Percentiles rank a stretch among this genome's conserved stretches.
phyloP scores from a whole-genome alignment of 2,329 filamentous ascomycete genomes.

The Cadophora malorum region DNA sequence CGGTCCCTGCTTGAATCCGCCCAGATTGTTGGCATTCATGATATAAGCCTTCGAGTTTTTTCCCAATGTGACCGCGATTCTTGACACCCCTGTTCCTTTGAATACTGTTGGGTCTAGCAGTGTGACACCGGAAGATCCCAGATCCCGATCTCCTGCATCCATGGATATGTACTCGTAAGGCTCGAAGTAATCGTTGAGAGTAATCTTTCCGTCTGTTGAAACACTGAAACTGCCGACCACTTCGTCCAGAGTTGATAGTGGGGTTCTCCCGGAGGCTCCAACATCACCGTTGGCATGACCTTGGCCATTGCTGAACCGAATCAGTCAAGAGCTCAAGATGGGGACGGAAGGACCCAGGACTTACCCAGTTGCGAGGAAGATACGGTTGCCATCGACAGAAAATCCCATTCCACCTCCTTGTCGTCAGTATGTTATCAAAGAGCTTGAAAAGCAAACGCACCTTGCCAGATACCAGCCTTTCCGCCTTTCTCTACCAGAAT shows the following conservation, averaged over 20 bases:
- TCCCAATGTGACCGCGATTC: slow-evolving; percentile 57
- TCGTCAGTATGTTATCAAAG: background rate
- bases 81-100: slow-evolving; percentile 51
- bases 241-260: slow-evolving; percentile 51
- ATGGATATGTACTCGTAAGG: slow-evolving; percentile 58
- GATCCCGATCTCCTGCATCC: slow-evolving; percentile 57
- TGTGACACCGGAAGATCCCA: slow-evolving; percentile 52
- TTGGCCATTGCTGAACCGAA: slow-evolving; percentile 43
- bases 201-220: slow-evolving; percentile 51
- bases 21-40: slow-evolving; percentile 46
- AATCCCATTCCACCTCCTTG: slow-evolving; percentile 45
- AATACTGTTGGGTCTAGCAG: slow-evolving; percentile 54
- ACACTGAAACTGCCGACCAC: slow-evolving; percentile 53
- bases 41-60: slow-evolving; percentile 59
- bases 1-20: slow-evolving; percentile 44
- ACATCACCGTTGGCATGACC: slow-evolving; percentile 47
- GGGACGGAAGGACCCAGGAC: slow-evolving; percentile 14
- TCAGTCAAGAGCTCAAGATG: slow-evolving; percentile 32
- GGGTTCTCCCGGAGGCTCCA: slow-evolving; percentile 45
- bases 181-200: slow-evolving; percentile 60
- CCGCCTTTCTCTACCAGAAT: slow-evolving; percentile 48
- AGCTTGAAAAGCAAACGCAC: background rate
- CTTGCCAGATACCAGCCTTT: slow-evolving; percentile 49
- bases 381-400: slow-evolving; percentile 43
- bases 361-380: slow-evolving; percentile 45